Conservation (phyloP, 768 basidiomycete species). For the Rhodosporidiobolus odoratus region DNA sequence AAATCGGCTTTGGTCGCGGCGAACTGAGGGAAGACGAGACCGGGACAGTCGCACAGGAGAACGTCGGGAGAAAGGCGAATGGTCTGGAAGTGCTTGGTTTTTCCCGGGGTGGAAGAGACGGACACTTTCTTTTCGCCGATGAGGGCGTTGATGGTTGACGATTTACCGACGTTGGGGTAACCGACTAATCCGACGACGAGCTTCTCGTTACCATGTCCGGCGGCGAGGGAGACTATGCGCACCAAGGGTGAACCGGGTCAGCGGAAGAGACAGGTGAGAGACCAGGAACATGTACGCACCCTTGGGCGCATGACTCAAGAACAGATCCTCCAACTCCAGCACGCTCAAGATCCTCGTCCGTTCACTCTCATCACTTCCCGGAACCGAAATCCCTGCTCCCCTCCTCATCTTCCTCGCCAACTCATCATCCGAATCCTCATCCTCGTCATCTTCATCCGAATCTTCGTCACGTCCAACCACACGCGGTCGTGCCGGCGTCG, state of each 20-base stretch:
- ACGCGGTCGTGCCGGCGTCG: background rate
- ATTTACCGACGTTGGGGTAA: constrained; percentile 98
- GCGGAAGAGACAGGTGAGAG: background rate
- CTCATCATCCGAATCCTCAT: constrained; percentile 27
- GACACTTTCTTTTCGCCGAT: constrained; percentile 94
- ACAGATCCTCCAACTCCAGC: constrained; percentile 77
- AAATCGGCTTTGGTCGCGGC: constrained; percentile 93
- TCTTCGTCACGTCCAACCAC: constrained; percentile 6
- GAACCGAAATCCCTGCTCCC: constrained; percentile 29
- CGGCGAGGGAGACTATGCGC: constrained; percentile 48
- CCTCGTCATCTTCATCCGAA: constrained; percentile 27
- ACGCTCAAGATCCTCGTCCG: constrained; percentile 76
- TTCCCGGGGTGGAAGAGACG: constrained; percentile 94
- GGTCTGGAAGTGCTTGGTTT: constrained; percentile 99
- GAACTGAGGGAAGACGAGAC: constrained; percentile 96
- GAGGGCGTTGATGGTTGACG: constrained; percentile 92
- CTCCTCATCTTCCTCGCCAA: constrained; percentile 19
- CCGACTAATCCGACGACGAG: constrained; percentile 86
- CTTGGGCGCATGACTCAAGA: constrained; percentile 65
- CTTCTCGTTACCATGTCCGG: constrained; percentile 54
- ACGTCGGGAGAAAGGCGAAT: constrained; percentile 85
- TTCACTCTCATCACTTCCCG: constrained; percentile 33
- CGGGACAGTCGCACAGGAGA: constrained; percentile 92
- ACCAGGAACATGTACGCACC: constrained; percentile 43
- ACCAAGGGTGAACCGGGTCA: background rate